Conservation (phyloP, 2,329 filamentous ascomycete genomes). For the Thielaviopsis ethacetica region DNA sequence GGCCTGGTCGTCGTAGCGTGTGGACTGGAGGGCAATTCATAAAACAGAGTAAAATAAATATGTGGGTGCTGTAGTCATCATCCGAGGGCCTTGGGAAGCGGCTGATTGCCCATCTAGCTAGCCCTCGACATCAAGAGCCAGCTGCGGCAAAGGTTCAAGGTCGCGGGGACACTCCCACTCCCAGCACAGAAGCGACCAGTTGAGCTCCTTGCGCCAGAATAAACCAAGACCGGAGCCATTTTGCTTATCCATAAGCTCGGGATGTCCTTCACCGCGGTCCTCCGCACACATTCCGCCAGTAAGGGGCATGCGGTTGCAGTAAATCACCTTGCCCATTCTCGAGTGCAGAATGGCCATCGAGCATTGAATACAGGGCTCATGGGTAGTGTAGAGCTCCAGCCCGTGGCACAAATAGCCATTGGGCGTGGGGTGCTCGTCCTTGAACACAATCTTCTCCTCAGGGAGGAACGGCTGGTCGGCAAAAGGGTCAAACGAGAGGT, state of each 20-base stretch:
- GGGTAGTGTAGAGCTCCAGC: conserved; percentile 83
- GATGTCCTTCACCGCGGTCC: conserved; percentile 35
- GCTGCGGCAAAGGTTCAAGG: conserved; percentile 19
- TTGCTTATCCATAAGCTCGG: conserved; percentile 22
- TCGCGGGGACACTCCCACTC: conserved; percentile 43
- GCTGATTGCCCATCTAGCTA: conserved; percentile 8
- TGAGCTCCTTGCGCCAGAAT: conserved; percentile 61
- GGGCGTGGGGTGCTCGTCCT: conserved; percentile 45
- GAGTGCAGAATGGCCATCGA: conserved; percentile 94
- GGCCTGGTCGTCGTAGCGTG: no score
- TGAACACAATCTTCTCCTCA: conserved; percentile 46
- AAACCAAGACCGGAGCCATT: conserved; percentile 47
- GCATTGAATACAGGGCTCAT: conserved; percentile 94
- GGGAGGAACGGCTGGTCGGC: conserved; percentile 52
- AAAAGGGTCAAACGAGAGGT: conserved; percentile 45
- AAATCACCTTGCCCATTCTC: conserved; percentile 73
- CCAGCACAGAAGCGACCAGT: conserved; percentile 75
- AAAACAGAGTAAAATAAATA: background rate
- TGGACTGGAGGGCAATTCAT: no score
- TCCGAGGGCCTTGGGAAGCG: background rate
- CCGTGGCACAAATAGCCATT: conserved; percentile 90
- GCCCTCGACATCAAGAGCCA: conserved; percentile 11
- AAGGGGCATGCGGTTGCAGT: conserved; percentile 59
- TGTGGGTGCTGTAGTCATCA: background rate
- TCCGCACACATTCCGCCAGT: conserved; percentile 77